phyloP scores from a whole-genome alignment of 2,329 filamentous ascomycete genomes.

The Aspergillus pseudoviridinutans region DNA sequence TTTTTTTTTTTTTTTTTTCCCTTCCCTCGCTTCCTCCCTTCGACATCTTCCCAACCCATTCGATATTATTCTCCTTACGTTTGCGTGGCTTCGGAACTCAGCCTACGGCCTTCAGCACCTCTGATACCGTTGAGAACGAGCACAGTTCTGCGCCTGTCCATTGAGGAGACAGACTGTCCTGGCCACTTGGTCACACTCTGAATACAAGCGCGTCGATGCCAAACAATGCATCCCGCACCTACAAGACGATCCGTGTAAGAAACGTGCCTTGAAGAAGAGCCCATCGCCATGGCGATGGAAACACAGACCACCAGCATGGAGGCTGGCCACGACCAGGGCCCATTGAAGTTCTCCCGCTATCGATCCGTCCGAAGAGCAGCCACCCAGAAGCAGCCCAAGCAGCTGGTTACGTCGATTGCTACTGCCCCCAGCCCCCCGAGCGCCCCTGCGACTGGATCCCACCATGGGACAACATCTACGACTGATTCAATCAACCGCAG shows the following conservation, averaged over 20 bases:
- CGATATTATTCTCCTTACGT: neutral
- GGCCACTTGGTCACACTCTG: neutral
- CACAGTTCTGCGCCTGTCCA: neutral
- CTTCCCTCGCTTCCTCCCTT: neutral
- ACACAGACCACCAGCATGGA: slow-evolving; percentile 10
- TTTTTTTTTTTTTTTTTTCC: neutral
- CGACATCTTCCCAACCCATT: neutral
- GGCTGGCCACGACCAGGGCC: slow-evolving; percentile 11
- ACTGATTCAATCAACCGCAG: slow-evolving; percentile 25
- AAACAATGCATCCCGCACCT: neutral
- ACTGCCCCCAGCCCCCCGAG: slow-evolving; percentile 16
- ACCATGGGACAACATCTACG: slow-evolving; percentile 1
- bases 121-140: neutral
- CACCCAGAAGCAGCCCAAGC: slow-evolving; percentile 33
- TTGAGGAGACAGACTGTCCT: neutral
- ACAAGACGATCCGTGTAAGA: neutral
- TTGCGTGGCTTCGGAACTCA: neutral
- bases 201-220: neutral
- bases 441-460: slow-evolving; percentile 10
- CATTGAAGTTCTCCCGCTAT: slow-evolving; percentile 54
- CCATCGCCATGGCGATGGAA: slow-evolving; percentile 18
- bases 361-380: slow-evolving; percentile 51
- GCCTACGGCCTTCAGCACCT: neutral
- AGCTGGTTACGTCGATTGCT: slow-evolving; percentile 6
- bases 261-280: neutral